Evolutionary conservation across 2,329 filamentous ascomycete species (phyloP).

Genomic region (Didymella exigua): DNA sequence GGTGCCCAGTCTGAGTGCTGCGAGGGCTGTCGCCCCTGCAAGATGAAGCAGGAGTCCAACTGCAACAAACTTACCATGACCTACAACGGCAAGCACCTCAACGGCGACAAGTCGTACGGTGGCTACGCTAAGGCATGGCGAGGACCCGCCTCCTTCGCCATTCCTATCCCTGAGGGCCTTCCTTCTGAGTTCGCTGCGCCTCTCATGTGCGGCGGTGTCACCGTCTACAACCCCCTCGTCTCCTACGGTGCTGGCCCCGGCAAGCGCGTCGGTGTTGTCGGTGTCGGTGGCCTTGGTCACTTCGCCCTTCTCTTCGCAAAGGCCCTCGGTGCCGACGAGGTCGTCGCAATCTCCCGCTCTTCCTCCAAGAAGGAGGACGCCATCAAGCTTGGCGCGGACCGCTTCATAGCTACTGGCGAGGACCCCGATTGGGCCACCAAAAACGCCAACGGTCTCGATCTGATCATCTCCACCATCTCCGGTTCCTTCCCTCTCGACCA

Average conservation of each 20-base stretch:
- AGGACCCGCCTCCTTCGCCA: slow-evolving; percentile 74
- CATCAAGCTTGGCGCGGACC: slow-evolving; percentile 63
- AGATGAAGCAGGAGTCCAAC: slow-evolving; percentile 51
- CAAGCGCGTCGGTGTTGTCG: slow-evolving; percentile 76
- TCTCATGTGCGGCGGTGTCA: slow-evolving; percentile 84
- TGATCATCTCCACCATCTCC: slow-evolving; percentile 65
- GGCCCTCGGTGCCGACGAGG: slow-evolving; percentile 70
- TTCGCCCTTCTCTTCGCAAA: slow-evolving; percentile 73
- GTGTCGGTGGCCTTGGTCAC: slow-evolving; percentile 75
- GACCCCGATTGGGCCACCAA: slow-evolving; percentile 64
- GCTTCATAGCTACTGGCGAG: slow-evolving; percentile 66
- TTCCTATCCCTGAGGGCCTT: slow-evolving; percentile 78
- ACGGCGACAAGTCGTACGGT: slow-evolving; percentile 67
- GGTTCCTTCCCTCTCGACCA: slow-evolving; percentile 61
- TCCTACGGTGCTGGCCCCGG: slow-evolving; percentile 77
- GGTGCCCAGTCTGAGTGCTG: slow-evolving; percentile 57
- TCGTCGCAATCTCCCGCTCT: slow-evolving; percentile 68
- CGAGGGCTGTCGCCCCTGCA: slow-evolving; percentile 56
- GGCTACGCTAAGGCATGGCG: slow-evolving; percentile 70
- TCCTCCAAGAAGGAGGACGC: slow-evolving; percentile 66
- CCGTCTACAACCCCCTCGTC: slow-evolving; percentile 76
- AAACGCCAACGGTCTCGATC: slow-evolving; percentile 59
- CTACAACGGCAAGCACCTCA: slow-evolving; percentile 55
- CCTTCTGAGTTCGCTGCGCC: slow-evolving; percentile 66
- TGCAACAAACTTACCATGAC: slow-evolving; percentile 54